Conservation (phyloP, 495 filamentous ascomycete species). For the Neurospora terricola region DNA sequence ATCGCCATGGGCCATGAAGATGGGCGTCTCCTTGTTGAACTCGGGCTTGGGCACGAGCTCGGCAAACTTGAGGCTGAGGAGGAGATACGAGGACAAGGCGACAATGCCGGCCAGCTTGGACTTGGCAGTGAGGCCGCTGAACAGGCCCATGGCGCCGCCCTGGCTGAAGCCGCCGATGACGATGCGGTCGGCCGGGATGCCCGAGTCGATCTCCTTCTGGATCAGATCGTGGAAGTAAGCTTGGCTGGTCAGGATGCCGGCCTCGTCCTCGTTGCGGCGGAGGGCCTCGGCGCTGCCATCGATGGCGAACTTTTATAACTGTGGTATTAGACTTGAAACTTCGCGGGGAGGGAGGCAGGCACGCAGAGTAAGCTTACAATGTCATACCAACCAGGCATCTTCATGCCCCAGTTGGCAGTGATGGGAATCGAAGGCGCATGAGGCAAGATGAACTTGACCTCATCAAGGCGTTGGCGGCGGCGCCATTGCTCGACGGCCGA, state of each 20-base stretch:
- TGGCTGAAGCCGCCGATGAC: slow-evolving; percentile 63
- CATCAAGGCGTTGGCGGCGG: slow-evolving; percentile 68
- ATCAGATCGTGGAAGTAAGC: slow-evolving; percentile 74
- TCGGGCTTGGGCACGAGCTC: slow-evolving; percentile 52
- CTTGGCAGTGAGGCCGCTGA: slow-evolving; percentile 60
- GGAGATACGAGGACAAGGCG: slow-evolving; percentile 72
- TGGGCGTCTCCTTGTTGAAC: slow-evolving; percentile 67
- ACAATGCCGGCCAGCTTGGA: slow-evolving; percentile 80
- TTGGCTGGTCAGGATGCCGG: slow-evolving; percentile 62
- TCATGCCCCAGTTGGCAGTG: slow-evolving; percentile 71
- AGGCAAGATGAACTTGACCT: slow-evolving; percentile 88
- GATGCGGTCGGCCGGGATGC: slow-evolving; percentile 74
- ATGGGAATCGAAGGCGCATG: slow-evolving; percentile 88
- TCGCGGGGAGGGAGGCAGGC: background rate
- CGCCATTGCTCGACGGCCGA: slow-evolving; percentile 84
- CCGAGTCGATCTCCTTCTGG: slow-evolving; percentile 68
- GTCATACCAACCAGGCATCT: slow-evolving; percentile 90
- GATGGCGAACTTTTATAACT: slow-evolving; percentile 15
- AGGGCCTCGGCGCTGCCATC: slow-evolving; percentile 36
- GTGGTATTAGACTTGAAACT: background rate
- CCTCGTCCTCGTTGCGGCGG: slow-evolving; percentile 56
- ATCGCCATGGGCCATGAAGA: slow-evolving; percentile 82
- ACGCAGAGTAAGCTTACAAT: slow-evolving; percentile 48
- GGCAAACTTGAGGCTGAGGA: slow-evolving; percentile 62
- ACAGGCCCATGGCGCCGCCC: slow-evolving; percentile 44